Conservation (phyloP, 306 rosid species). For the Casuarina equisetifolia region DNA sequence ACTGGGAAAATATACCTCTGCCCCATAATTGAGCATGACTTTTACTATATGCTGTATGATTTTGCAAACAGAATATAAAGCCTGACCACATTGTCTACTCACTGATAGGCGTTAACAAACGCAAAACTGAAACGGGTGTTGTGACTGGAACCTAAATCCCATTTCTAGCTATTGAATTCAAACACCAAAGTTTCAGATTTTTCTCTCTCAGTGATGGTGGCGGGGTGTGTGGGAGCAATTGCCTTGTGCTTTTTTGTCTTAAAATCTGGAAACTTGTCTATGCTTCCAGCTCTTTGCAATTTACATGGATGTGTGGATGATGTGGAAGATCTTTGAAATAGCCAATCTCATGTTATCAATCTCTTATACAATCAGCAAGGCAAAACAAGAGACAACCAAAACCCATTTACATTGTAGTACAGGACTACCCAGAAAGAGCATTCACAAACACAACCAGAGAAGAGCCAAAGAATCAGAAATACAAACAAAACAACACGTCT, state of each 20-base stretch:
- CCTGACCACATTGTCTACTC: neutral
- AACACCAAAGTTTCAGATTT: no score
- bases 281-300: no score
- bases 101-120: neutral
- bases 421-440: constrained; percentile 32
- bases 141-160: neutral
- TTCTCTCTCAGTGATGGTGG: no score
- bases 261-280: no score
- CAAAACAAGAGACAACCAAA: constrained; percentile 28
- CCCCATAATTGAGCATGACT: neutral
- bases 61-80: neutral
- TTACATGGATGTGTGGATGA: neutral
- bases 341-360: constrained; percentile 18
- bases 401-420: constrained; percentile 2
- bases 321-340: constrained; percentile 4
- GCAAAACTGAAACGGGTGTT: neutral
- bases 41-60: neutral
- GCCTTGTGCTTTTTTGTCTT: no score
- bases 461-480: constrained; percentile 33
- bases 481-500: constrained; percentile 40
- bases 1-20: neutral
- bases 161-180: neutral
- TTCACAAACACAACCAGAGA: constrained; percentile 43
- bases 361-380: constrained; percentile 22
- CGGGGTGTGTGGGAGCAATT: no score